Evolutionary conservation across 192 early-diverging fungal species (phyloP).

Genomic region (Irineochytrium annulatum): DNA sequence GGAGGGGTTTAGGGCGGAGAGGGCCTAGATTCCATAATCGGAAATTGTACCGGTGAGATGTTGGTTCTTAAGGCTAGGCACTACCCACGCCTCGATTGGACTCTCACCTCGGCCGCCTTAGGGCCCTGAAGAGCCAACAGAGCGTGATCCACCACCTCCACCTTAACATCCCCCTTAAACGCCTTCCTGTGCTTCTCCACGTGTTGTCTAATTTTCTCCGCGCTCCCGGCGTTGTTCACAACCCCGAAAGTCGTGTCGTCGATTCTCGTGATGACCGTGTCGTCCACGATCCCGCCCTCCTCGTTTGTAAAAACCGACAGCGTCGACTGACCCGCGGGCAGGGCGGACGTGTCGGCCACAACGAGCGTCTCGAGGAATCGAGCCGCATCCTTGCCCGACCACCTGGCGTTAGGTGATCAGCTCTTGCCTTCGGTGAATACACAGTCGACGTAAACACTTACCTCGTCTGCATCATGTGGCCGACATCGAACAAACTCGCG

Average conservation of each 20-base stretch:
- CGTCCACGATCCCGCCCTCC: slow-evolving; percentile 95
- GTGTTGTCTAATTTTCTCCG: slow-evolving; percentile 93
- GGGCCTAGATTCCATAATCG: no score
- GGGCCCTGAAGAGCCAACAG: slow-evolving; percentile 94
- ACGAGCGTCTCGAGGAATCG: slow-evolving; percentile 85
- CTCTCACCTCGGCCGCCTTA: slow-evolving; percentile 67
- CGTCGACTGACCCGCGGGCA: slow-evolving; percentile 75
- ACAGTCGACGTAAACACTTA: slow-evolving; percentile 34
- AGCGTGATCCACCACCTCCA: slow-evolving; percentile 80
- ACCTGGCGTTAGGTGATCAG: slow-evolving; percentile 8
- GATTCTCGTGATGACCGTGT: slow-evolving; percentile 92
- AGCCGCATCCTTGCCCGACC: slow-evolving; percentile 80
- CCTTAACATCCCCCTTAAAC: slow-evolving; percentile 85
- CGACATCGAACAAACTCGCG: slow-evolving; percentile 95
- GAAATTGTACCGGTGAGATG: no score
- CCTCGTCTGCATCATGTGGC: slow-evolving; percentile 96
- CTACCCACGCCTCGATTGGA: slow-evolving; percentile 49
- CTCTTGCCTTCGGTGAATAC: no score
- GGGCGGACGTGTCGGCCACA: slow-evolving; percentile 78
- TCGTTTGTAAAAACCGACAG: slow-evolving; percentile 95
- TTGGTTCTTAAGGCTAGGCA: no score
- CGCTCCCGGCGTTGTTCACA: slow-evolving; percentile 94
- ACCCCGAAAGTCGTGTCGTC: slow-evolving; percentile 72
- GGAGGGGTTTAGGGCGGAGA: no score
- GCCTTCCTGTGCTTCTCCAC: slow-evolving; percentile 69